Base-by-base conservation (phyloP, 768 basidiomycete species). In the Termitomyces sp. region DNA sequence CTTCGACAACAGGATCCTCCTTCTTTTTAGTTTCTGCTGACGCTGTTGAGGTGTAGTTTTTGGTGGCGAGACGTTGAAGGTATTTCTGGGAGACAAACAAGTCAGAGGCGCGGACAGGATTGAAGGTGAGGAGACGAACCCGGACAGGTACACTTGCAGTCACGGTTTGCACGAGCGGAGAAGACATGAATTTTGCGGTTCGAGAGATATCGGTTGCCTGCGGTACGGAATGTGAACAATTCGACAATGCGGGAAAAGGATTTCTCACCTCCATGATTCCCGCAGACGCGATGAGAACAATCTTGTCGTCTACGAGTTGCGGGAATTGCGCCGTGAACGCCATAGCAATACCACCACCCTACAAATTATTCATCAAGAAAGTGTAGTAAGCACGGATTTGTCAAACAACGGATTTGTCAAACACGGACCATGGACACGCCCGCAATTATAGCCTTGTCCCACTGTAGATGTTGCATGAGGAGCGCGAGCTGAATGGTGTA, bases 401-500 rank as follows among this genome's bases (percentile, higher is more conserved):
- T 54, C 58, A 45, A n/a, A 34, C 20, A 58, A 34, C 14, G 33
- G 24, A 53, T 55, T 43, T 43, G 30, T 54, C 58, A 45, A n/a
- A 34, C 20, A 58, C 77, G 40, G 56, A 85, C 88, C 91, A 93
- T 92, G 22, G 89, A 91, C 16, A 91, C 73, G 18, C 89, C 91
- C 0, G 81, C 81, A 36, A 92, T 70, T 53, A 79, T 72, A 0
- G 87, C 84, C 60, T 82, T 80, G 10, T 81, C 76, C 90, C 91
- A 93, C 53, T 77, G 79, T 46, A 92, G 69, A 61, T 91, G 83
- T 61, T 93, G 91, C 80, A 93, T 82, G 49, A 93, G 81, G 6
- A 92, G 79, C 0, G 91, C 91, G n/a, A 93, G 86, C 64, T 93
- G 91, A 0, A 83, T 85, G 0, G 84, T 84, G 67, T 87, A 87